These are phyloP conservation scores for Phytophthora podocarpi DNA, from an alignment of 352 stramenopile species.

Conservation along the genomic window DNA sequence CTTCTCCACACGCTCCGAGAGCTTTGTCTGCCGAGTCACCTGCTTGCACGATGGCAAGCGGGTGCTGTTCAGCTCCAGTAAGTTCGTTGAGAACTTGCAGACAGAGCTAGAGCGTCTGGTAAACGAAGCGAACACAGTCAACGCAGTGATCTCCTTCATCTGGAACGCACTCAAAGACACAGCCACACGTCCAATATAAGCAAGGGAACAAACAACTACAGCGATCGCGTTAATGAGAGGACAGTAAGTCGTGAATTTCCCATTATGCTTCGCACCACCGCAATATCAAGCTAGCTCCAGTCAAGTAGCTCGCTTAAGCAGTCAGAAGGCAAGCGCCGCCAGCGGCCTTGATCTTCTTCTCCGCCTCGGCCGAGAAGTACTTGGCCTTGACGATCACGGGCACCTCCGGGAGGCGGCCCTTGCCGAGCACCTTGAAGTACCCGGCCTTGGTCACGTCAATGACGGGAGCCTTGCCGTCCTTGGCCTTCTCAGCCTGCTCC, in stretches of 20 bases:
- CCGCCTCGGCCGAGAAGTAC: constrained; percentile 99
- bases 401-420: constrained; percentile 96
- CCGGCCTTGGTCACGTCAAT: constrained; percentile 98
- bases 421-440: constrained; percentile 99
- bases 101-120: constrained; percentile 18
- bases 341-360: constrained; percentile 99
- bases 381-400: constrained; percentile 99
- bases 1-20: constrained; percentile 53
- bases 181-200: neutral
- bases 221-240: constrained; percentile 27
- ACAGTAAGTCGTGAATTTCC: constrained; percentile 66
- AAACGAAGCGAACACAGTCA: neutral
- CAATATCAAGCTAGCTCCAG: constrained; percentile 50
- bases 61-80: constrained; percentile 31
- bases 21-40: constrained; percentile 41
- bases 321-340: constrained; percentile 98
- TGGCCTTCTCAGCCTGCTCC: constrained; percentile 94
- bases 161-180: neutral
- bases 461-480: constrained; percentile 98
- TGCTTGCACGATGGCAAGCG: constrained; percentile 16
- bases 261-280: constrained; percentile 80
- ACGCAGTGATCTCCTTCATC: constrained; percentile 16
- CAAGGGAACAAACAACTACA: neutral
- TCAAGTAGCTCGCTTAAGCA: constrained; percentile 88
- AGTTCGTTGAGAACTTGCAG: constrained; percentile 35